A percentile compares a stretch with the other conserved stretches of the same genome.
Conservation (phyloP, 257 asterid genomes). For the Euphrasia confusa region DNA sequence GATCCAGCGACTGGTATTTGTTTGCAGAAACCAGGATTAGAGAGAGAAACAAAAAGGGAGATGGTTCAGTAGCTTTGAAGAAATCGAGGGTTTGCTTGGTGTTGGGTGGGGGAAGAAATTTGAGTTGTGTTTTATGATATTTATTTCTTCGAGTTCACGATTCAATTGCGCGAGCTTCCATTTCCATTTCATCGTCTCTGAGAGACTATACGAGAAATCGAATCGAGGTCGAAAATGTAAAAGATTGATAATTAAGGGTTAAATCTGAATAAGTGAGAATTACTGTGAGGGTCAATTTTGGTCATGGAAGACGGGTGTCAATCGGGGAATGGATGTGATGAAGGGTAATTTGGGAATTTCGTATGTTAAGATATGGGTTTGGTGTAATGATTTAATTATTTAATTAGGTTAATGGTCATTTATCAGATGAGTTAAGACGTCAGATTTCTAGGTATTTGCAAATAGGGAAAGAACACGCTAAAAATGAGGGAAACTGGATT, state of each 20-base stretch:
- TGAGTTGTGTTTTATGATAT: constrained; percentile 26
- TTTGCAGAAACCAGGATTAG: constrained; percentile 11
- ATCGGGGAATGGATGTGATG: background rate
- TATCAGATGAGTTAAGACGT: constrained; percentile 6
- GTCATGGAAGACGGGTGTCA: constrained; percentile 11
- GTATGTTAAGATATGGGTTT: background rate
- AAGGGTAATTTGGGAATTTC: constrained; percentile 25
- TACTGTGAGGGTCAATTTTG: constrained; percentile 32
- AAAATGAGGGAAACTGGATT: background rate
- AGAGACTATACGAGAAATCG: background rate
- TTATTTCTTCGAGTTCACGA: constrained; percentile 51
- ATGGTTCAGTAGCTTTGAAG: constrained; percentile 36
- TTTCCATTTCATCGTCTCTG: constrained; percentile 29
- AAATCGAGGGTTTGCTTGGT: constrained; percentile 31
- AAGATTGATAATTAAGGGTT: background rate
- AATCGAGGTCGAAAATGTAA: background rate
- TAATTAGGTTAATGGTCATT: background rate
- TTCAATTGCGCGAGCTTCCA: constrained; percentile 41
- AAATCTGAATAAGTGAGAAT: constrained; percentile 1
- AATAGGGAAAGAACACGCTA: background rate
- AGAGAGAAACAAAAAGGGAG: background rate
- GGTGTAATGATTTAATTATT: background rate
- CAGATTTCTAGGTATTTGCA: background rate
- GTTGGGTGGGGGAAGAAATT: background rate
- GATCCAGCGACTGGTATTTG: constrained; percentile 23